phyloP scores from a whole-genome alignment of 106 monocot species.

The Allium fistulosum region DNA sequence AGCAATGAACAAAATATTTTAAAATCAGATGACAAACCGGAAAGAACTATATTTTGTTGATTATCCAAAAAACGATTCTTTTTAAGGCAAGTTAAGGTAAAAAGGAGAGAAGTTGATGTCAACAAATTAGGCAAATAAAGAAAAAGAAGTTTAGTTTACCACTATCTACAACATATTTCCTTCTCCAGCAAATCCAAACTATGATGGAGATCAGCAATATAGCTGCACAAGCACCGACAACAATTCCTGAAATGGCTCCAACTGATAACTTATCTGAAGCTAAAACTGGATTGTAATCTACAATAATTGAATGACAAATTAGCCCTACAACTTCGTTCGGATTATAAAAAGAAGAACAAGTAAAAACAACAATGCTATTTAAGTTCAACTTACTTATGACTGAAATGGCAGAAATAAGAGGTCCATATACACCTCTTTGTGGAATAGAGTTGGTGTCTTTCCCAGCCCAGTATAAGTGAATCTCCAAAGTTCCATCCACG shows the following conservation, averaged over 20 bases:
- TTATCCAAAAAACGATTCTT: no score
- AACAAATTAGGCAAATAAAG: background rate
- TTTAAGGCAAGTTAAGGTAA: background rate
- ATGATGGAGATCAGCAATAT: background rate
- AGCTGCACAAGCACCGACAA: background rate
- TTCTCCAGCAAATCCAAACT: constrained; percentile 12
- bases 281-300: constrained; percentile 13
- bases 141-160: constrained; percentile 4
- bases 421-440: constrained; percentile 27
- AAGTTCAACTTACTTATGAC: constrained; percentile 31
- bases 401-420: constrained; percentile 63
- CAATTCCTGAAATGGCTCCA: constrained; percentile 15
- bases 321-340: background rate
- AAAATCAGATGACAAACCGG: no score
- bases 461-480: constrained; percentile 42
- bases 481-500: constrained; percentile 43
- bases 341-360: background rate
- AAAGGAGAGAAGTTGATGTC: background rate
- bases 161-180: constrained; percentile 12
- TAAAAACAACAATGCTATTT: background rate
- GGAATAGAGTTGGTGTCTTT: constrained; percentile 28
- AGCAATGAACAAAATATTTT: no score
- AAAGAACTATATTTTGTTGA: no score
- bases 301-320: background rate
- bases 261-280: constrained; percentile 1